Conservation (phyloP, 805 yeast species). For the Blastobotrys americana region DNA sequence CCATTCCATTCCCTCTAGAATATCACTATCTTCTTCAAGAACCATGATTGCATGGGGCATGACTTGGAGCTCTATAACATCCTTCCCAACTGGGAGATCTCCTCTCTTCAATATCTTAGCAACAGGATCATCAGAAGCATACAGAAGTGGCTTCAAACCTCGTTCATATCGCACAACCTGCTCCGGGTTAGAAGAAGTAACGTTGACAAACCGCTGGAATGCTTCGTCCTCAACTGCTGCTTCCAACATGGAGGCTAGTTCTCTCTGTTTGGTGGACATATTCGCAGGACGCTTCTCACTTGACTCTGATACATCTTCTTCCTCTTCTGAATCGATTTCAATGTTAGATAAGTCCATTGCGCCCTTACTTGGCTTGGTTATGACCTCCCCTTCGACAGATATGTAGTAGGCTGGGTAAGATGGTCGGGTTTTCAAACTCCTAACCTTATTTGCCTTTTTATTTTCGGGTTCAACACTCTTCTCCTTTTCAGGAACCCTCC, state of each 20-base stretch:
- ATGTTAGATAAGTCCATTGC: constrained; percentile 42
- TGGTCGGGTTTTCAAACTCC: background rate
- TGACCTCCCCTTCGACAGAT: constrained; percentile 60
- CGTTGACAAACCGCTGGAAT: constrained; percentile 70
- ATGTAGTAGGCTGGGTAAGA: constrained; percentile 51
- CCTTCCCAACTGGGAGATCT: constrained; percentile 48
- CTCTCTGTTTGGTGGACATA: background rate
- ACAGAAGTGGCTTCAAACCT: constrained; percentile 63
- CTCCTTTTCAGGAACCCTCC: constrained; percentile 4
- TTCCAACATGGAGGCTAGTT: constrained; percentile 7
- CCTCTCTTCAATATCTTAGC: constrained; percentile 37
- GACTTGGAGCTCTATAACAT: constrained; percentile 77
- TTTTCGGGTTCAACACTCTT: background rate
- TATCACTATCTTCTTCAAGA: constrained; percentile 49
- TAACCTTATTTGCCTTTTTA: background rate
- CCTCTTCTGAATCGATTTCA: constrained; percentile 44
- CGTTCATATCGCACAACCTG: constrained; percentile 84
- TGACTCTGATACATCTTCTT: constrained; percentile 30
- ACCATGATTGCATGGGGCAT: constrained; percentile 92
- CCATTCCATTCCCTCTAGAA: constrained; percentile 91
- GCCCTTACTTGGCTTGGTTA: constrained; percentile 42
- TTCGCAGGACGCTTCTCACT: constrained; percentile 4
- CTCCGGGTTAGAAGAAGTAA: constrained; percentile 71
- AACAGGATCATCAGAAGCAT: constrained; percentile 53
- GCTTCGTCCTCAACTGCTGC: constrained; percentile 51